Conservation (phyloP, 75 land plant genomes). For the Chamaecyparis obtusa region DNA sequence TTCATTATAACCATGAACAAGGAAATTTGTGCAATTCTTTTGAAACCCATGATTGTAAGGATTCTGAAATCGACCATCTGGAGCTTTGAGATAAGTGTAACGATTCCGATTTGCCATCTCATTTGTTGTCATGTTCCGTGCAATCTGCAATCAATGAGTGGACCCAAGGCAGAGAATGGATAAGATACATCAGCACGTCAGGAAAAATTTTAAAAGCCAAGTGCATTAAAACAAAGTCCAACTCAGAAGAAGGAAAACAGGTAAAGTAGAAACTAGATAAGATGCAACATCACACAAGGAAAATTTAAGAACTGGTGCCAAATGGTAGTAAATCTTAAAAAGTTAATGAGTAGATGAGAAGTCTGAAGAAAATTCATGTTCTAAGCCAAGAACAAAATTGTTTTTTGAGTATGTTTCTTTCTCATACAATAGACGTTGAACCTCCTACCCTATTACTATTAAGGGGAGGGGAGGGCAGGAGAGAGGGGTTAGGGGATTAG, state of each 20-base stretch:
- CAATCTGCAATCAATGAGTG: conserved; percentile 52
- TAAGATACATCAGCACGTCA: conserved; percentile 1
- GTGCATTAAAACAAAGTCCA: background rate
- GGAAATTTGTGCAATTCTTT: conserved; percentile 78
- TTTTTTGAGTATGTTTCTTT: too few relatives aligned
- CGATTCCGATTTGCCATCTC: conserved; percentile 78
- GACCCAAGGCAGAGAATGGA: background rate
- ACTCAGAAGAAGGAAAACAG: background rate
- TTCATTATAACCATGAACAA: conserved; percentile 69
- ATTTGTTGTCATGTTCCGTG: conserved; percentile 91
- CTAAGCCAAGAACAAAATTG: too few relatives aligned
- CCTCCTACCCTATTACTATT: too few relatives aligned
- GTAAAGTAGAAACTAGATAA: background rate
- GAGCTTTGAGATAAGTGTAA: conserved; percentile 73
- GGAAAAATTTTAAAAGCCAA: background rate
- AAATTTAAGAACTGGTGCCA: background rate
- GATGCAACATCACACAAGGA: background rate
- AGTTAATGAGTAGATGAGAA: background rate
- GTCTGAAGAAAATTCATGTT: background rate
- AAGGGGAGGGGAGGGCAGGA: too few relatives aligned
- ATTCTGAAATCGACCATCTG: conserved; percentile 81
- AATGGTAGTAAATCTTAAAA: background rate
- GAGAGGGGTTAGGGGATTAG: too few relatives aligned
- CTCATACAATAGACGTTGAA: too few relatives aligned
- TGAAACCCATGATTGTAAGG: conserved; percentile 83